A percentile compares a stretch with the other conserved stretches of the same genome.
These are phyloP conservation scores for Cytospora piceicola DNA, from an alignment of 2,329 filamentous ascomycete species.

Conservation along the genomic window DNA sequence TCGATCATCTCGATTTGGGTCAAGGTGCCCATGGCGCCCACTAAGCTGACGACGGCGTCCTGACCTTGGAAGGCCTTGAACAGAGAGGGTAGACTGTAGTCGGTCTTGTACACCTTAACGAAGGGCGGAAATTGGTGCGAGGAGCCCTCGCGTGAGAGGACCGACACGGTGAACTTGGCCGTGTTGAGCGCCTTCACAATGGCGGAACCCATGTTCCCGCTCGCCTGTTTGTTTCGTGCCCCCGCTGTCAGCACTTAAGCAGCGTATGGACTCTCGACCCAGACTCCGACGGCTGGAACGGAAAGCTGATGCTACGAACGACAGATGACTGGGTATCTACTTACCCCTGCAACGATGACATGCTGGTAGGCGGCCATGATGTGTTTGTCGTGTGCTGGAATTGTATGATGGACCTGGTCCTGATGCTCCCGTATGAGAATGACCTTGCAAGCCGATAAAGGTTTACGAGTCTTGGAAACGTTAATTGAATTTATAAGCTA, in stretches of 20 bases:
- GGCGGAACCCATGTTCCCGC: neutral
- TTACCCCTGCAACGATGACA: neutral
- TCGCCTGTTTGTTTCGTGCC: neutral
- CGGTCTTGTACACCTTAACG: neutral
- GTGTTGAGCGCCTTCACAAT: neutral
- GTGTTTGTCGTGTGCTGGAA: neutral
- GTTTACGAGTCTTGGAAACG: neutral
- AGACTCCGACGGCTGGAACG: no score
- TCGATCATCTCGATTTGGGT: slow-evolving; percentile 1
- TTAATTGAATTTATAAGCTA: neutral
- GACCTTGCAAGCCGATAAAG: neutral
- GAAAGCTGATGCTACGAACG: neutral
- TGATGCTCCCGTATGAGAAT: neutral
- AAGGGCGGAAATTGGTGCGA: neutral
- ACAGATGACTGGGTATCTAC: neutral
- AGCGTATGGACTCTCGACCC: neutral
- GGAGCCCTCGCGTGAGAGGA: neutral
- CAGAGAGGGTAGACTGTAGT: neutral
- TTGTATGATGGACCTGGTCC: neutral
- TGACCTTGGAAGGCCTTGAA: neutral
- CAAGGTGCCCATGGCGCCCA: neutral
- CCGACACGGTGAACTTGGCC: neutral
- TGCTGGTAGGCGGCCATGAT: neutral
- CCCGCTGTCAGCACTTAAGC: neutral
- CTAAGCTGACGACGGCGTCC: slow-evolving; percentile 8